Conservation (phyloP, 1,284 basidiomycete species). For the Cryptococcus sp. region DNA sequence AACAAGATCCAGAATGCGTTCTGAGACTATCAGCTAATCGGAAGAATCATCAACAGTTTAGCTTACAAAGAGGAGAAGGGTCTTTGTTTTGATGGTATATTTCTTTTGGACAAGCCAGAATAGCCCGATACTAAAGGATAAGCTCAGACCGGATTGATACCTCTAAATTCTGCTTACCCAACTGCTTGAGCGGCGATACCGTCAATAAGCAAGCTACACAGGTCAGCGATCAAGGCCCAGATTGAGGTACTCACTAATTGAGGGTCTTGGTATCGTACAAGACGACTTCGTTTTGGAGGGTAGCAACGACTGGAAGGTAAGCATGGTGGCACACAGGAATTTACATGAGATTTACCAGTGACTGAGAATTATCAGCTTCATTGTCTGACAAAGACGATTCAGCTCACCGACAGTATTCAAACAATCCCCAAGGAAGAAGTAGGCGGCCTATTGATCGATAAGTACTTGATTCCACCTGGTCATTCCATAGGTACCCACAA, state of each 20-base stretch:
- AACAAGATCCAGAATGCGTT: conserved; percentile 41
- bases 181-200: conserved; percentile 68
- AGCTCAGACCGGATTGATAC: not conserved
- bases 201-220: conserved; percentile 63
- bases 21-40: conserved; percentile 54
- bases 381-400: not conserved
- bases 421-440: conserved; percentile 69
- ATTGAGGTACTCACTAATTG: conserved; percentile 27
- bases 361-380: conserved; percentile 13
- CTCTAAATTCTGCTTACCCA: conserved; percentile 54
- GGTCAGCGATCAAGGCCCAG: conserved; percentile 44
- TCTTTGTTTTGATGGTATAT: conserved; percentile 66
- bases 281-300: conserved; percentile 66
- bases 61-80: conserved; percentile 49
- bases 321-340: too few species aligned
- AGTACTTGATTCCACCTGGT: conserved; percentile 10
- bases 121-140: conserved; percentile 48
- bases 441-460: conserved; percentile 49
- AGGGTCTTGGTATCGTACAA: conserved; percentile 38
- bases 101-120: conserved; percentile 75
- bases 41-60: conserved; percentile 48
- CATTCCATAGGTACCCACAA: conserved; percentile 9
- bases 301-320: conserved; percentile 61
- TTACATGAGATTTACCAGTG: too few species aligned
- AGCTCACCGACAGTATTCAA: conserved; percentile 52